Percentiles rank a stretch among this genome's conserved stretches.
phyloP scores from a whole-genome alignment of 2,329 filamentous ascomycete species.

The Arthroderma sp. region DNA sequence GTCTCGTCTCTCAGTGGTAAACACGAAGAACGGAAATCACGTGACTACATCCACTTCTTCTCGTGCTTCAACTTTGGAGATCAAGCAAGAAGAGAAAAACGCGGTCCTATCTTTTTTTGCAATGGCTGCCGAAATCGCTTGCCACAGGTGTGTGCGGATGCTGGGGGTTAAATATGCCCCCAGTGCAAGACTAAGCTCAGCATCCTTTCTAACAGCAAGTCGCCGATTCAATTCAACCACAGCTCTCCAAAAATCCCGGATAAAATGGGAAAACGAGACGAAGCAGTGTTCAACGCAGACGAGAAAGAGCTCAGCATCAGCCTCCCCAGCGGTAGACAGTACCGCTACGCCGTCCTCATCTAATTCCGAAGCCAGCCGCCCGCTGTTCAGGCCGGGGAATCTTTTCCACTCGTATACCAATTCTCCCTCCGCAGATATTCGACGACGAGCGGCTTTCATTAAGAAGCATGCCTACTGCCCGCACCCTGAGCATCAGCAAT shows the following conservation, averaged over 20 bases:
- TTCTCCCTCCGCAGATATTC: slow-evolving; percentile 79
- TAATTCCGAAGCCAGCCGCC: slow-evolving; percentile 5
- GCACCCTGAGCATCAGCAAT: slow-evolving; percentile 72
- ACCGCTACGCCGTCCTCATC: neutral
- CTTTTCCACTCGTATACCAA: slow-evolving; percentile 86
- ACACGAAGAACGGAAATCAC: no score
- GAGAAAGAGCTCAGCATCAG: neutral
- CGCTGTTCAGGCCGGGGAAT: slow-evolving; percentile 55
- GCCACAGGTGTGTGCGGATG: slow-evolving; percentile 26
- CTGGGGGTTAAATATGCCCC: slow-evolving; percentile 16
- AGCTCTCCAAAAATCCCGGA: neutral
- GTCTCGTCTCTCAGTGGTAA: no score
- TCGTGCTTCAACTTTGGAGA: no score
- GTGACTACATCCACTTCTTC: no score
- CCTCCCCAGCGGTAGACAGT: neutral
- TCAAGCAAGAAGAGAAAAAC: neutral
- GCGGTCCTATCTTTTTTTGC: slow-evolving; percentile 1
- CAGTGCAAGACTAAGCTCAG: no score
- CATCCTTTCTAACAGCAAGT: no score
- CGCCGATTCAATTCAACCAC: no score
- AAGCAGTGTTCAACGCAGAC: neutral
- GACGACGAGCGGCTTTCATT: slow-evolving; percentile 78
- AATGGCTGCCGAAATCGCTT: slow-evolving; percentile 30
- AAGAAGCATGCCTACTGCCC: slow-evolving; percentile 87
- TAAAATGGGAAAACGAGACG: neutral